Evolutionary conservation across 192 early-diverging fungal genomes (phyloP).

Genomic region (Chytriomyces hyalinus): DNA sequence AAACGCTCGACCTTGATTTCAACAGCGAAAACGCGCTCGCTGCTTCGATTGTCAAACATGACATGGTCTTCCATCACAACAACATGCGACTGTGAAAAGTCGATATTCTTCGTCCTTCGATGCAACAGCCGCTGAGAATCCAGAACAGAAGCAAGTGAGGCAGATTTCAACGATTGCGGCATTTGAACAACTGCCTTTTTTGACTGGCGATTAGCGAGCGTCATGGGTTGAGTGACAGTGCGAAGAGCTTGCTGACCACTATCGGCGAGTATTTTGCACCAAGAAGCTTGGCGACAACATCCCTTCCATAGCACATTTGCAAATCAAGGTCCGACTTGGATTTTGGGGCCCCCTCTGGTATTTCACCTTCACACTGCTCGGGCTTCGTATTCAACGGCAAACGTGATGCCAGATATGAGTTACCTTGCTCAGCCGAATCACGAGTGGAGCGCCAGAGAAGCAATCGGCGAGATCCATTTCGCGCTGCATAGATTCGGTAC

Average conservation of each 20-base stretch:
- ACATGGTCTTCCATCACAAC: background rate
- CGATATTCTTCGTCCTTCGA: background rate
- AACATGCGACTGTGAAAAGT: background rate
- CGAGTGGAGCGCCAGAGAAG: background rate
- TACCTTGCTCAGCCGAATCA: background rate
- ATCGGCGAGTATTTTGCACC: background rate
- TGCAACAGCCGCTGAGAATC: too few relatives aligned
- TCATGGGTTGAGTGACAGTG: too few relatives aligned
- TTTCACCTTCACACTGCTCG: background rate
- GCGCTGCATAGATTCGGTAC: background rate
- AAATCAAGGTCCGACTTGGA: background rate
- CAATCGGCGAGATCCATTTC: background rate
- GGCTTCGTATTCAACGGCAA: background rate
- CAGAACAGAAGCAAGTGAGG: too few relatives aligned
- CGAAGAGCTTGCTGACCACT: background rate
- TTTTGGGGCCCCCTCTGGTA: background rate
- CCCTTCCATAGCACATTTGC: background rate
- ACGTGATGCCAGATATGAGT: background rate
- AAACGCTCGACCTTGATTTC: slow-evolving; percentile 11
- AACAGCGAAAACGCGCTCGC: background rate
- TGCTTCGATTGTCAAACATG: background rate
- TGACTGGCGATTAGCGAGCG: too few relatives aligned
- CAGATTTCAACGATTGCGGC: too few relatives aligned
- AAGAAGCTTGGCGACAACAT: background rate
- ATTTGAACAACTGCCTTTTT: too few relatives aligned